Evolutionary conservation across 2,329 filamentous ascomycete species (phyloP).

Genomic region (Pestalotiopsis fici): DNA sequence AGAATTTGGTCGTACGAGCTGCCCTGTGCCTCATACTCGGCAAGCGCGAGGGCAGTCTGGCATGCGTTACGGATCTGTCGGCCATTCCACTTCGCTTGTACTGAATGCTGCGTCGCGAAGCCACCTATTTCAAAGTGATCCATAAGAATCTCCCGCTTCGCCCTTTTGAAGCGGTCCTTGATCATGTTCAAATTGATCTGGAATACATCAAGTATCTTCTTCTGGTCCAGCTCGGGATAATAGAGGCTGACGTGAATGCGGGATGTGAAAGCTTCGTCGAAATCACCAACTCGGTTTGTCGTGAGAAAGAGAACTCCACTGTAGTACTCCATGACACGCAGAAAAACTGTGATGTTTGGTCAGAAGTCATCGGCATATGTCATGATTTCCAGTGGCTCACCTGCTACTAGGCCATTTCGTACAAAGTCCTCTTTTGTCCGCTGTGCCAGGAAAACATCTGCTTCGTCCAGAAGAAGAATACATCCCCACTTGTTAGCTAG

Average conservation of each 20-base stretch:
- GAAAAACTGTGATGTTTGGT: background rate
- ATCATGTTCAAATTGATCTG: background rate
- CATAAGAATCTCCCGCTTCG: background rate
- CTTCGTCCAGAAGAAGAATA: background rate
- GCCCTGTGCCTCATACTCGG: background rate
- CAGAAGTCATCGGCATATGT: background rate
- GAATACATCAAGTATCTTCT: background rate
- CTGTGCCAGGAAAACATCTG: background rate
- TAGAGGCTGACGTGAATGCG: background rate
- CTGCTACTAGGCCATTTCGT: background rate
- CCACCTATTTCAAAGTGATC: background rate
- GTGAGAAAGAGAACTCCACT: background rate
- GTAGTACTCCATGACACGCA: background rate
- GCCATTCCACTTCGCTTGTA: background rate
- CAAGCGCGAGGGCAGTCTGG: background rate
- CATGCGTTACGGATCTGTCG: background rate
- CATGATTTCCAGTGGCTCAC: background rate
- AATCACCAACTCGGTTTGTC: background rate
- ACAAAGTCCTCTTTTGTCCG: background rate
- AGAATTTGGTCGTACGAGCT: background rate
- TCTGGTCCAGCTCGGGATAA: background rate
- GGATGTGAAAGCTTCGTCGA: background rate
- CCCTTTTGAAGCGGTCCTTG: background rate
- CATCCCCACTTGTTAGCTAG: background rate
- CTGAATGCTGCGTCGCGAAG: background rate